These are phyloP conservation scores for Metschnikowia anglica DNA, from an alignment of 805 yeast species.

Conservation along the genomic window DNA sequence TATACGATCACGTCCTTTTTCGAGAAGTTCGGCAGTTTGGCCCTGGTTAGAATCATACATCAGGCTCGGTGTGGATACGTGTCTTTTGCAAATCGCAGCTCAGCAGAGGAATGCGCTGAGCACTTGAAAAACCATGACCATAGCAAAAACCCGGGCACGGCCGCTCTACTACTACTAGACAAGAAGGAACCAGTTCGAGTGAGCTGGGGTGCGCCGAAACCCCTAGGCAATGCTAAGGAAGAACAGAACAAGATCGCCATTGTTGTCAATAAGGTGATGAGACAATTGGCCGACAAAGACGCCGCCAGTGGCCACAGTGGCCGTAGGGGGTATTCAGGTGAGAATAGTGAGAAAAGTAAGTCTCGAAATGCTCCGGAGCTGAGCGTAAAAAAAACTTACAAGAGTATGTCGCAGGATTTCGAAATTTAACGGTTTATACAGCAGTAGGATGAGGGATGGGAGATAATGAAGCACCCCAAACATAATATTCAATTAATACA, in stretches of 20 bases:
- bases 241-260: conserved; percentile 50
- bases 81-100: conserved; percentile 46
- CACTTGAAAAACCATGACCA: conserved; percentile 25
- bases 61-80: conserved; percentile 64
- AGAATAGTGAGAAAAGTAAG: conserved; percentile 1
- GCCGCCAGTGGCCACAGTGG: conserved; percentile 4
- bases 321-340: not conserved
- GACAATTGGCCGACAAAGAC: conserved; percentile 49
- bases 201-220: conserved; percentile 52
- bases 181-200: conserved; percentile 48
- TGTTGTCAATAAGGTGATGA: conserved; percentile 54
- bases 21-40: conserved; percentile 45
- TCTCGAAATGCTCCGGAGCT: conserved; percentile 2
- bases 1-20: conserved; percentile 55
- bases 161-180: conserved; percentile 35
- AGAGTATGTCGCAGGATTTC: conserved; percentile 15
- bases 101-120: conserved; percentile 48
- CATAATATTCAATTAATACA: too few species aligned
- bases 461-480: too few species aligned
- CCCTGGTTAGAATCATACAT: conserved; percentile 52
- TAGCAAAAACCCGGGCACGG: conserved; percentile 27
- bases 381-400: conserved; percentile 9
- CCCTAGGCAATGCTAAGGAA: conserved; percentile 40
- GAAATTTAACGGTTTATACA: conserved; percentile 6
- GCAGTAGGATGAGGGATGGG: not conserved